Evolutionary conservation across 495 filamentous ascomycete species (phyloP), one percentile per base, ranked within the genome.

Genomic region (Xylaria castorea): DNA sequence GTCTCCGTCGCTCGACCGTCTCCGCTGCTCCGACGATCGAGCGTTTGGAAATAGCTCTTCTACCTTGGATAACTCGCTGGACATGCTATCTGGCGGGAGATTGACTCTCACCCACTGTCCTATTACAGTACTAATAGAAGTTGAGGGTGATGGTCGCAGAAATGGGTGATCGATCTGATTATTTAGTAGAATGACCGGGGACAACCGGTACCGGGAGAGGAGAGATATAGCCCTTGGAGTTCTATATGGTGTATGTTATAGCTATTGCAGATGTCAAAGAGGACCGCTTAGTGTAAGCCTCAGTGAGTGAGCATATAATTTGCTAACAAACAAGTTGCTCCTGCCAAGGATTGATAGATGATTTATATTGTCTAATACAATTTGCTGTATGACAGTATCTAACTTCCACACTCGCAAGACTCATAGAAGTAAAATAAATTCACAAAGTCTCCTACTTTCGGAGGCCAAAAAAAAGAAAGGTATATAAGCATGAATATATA

Each of bases 1-100:
- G 62, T 22, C 38, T 18, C 11, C 63, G 12, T 55, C 53, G 42
- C 51, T 72, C 20, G 63, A 50, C 30, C 32, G 25, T 32, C 62
- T 60, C 27, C 14, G 62, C 51, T 58, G 25, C 14, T 60, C 38
- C 20, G 62, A 22, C 42, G 38, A 20, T 22, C 6, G 53, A 18
- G 62, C n/a, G 34, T 53, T 18, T 34, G 68, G 60, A 14, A 57
- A 65, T 22, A 55, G 48, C 46, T 71, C 69, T 25, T 65, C 61
- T 64, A 44, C 0, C 27, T 65, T 71, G 34, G 61, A 40, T 32
- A 50, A 36, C 36, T 71, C 48, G 60, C 25, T 34, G 3, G 61
- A 55, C 69, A 71, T 71, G 32, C 20, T 61, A 48, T 40, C 51
- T 14, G 22, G 58, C 32, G 4, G 7, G 12, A 25, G 25, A 30